These are phyloP conservation scores for Paxillus rubicundulus DNA, from an alignment of 768 basidiomycete species.

Conservation along the genomic window DNA sequence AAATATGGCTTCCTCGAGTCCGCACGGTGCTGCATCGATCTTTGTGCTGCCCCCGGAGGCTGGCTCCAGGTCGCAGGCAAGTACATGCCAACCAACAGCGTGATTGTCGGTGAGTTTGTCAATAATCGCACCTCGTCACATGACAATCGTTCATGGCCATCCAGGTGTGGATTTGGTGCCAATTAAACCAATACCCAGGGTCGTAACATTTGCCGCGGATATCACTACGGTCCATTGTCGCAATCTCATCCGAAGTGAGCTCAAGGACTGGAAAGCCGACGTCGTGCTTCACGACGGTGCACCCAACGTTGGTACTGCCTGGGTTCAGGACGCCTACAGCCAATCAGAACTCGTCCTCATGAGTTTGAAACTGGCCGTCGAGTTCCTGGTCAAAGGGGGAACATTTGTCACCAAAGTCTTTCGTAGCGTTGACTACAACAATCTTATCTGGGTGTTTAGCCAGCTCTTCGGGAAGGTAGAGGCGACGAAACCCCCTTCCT, in stretches of 20 bases:
- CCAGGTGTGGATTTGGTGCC: conserved; percentile 92
- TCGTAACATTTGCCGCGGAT: conserved; percentile 88
- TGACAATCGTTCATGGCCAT: conserved; percentile 3
- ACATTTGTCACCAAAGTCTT: conserved; percentile 99
- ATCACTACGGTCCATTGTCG: conserved; percentile 94
- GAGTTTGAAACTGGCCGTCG: conserved; percentile 92
- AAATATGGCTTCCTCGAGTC: conserved; percentile 91
- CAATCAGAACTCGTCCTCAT: conserved; percentile 96
- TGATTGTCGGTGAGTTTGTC: conserved; percentile 75
- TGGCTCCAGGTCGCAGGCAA: conserved; percentile 99
- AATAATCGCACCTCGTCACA: conserved; percentile 4
- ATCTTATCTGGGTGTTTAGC: conserved; percentile 97
- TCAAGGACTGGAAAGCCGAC: conserved; percentile 99
- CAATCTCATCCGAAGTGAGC: conserved; percentile 75
- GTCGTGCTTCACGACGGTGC: conserved; percentile 98
- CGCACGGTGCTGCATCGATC: conserved; percentile 91
- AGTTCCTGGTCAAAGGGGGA: conserved; percentile 90
- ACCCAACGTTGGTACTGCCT: conserved; percentile 98
- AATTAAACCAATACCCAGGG: conserved; percentile 92
- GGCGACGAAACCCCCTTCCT: conserved; percentile 97
- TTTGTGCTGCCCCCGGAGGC: conserved; percentile 98
- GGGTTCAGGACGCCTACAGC: conserved; percentile 97
- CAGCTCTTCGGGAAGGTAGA: conserved; percentile 96
- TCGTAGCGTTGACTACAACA: conserved; percentile 97
- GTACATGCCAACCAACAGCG: conserved; percentile 90